A percentile compares a stretch with the other conserved stretches of the same genome.
These are phyloP conservation scores for Penicillium crustosum DNA, from an alignment of 2,329 filamentous ascomycete species.

Conservation along the genomic window DNA sequence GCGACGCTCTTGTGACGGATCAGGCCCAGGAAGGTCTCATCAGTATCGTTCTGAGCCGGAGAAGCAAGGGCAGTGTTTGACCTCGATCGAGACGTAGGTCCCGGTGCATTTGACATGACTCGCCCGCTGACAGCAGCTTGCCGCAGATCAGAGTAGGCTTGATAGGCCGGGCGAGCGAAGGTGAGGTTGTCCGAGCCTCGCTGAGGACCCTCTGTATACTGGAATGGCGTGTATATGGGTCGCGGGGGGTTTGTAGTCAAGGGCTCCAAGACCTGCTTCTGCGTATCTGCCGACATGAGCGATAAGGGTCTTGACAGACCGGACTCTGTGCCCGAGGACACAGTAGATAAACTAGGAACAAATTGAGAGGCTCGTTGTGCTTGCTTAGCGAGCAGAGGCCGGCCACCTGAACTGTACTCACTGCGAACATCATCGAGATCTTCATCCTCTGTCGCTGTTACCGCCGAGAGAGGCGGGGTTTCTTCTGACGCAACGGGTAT, in stretches of 20 bases:
- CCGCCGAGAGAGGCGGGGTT: slow-evolving; percentile 2
- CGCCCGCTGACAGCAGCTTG: slow-evolving; percentile 48
- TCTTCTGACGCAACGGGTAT: slow-evolving; percentile 37
- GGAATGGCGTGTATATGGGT: slow-evolving; percentile 48
- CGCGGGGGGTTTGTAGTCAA: slow-evolving; percentile 40
- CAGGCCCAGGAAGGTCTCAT: slow-evolving; percentile 50
- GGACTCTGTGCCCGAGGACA: slow-evolving; percentile 7
- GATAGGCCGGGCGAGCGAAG: slow-evolving; percentile 45
- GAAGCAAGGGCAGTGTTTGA: slow-evolving; percentile 21
- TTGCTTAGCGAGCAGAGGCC: slow-evolving; percentile 45
- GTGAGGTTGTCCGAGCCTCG: slow-evolving; percentile 41
- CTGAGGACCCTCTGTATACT: slow-evolving; percentile 46
- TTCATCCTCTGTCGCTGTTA: slow-evolving; percentile 6
- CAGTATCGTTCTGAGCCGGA: slow-evolving; percentile 33
- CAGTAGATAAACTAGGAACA: slow-evolving; percentile 13
- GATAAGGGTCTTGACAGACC: slow-evolving; percentile 1
- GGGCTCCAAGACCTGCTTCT: slow-evolving; percentile 29
- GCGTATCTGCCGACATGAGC: slow-evolving; percentile 20
- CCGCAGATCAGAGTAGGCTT: slow-evolving; percentile 50
- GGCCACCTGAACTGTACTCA: slow-evolving; percentile 55
- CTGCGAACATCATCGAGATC: slow-evolving; percentile 30
- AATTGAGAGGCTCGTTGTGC: slow-evolving; percentile 16
- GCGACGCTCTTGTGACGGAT: slow-evolving; percentile 48
- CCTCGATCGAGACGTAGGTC: slow-evolving; percentile 16
- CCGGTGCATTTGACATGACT: slow-evolving; percentile 40